Base-by-base conservation (phyloP, 148 eudicot species). In the Persicaria maculosa region DNA sequence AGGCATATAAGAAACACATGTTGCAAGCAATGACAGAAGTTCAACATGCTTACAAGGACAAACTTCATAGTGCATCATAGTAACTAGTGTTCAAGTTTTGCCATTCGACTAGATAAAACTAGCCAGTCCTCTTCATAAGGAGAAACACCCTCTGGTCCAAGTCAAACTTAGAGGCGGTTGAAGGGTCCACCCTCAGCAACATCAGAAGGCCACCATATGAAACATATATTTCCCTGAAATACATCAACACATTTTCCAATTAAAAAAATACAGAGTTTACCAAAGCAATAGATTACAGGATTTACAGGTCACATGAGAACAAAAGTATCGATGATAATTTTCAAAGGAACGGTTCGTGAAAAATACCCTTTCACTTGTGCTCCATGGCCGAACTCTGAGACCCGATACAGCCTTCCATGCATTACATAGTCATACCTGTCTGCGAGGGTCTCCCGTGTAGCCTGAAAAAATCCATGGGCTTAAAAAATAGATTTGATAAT, bases 341-440 rank as follows among this genome's bases (percentile, higher is more conserved):
- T n/a, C 55, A 48, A 54, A 54, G 58, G 20, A 54, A 5, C 16
- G 15, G 12, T 40, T 4, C 14, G 22, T 4, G 44, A 76, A 72
- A 54, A 81, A 53, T 81, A 92, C 97, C 90, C 96, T 82, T 87
- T 90, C 50, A 78, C 84, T 31, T 74, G 80, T 19, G 86, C 85
- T 68, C 86, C 86, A 73, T 82, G 71, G 52, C 81, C 81, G 74
- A 84, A 82, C 64, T 88, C 92, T 59, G 91, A 81, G 47, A 93
- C 85, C 70, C 89, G 88, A 79, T 85, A 93, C 52, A 90, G 74
- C 79, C 85, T 93, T 64, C 98, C 98, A 75, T 93, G 92, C 98
- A 91, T 93, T 64, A 93, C 98, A 84, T 93, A 93, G 58, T 93
- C 98, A 61, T 82, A 93, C 57, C 84, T 83, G 87, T 93, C 98